These are phyloP conservation scores for Phallus indusiatus DNA, from an alignment of 768 basidiomycete species.

Conservation along the genomic window DNA sequence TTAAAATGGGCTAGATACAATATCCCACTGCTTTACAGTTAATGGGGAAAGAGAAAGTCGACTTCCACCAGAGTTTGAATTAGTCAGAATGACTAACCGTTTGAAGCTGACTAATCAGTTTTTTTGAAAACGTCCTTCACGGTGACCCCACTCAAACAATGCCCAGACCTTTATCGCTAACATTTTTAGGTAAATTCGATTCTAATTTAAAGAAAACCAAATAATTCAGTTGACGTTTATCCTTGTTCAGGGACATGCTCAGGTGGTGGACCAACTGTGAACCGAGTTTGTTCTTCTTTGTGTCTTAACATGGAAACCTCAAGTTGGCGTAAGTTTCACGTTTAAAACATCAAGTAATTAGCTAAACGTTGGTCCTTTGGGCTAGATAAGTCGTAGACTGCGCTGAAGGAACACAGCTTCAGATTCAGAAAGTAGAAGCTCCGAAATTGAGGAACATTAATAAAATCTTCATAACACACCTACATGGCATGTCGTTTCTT, in stretches of 20 bases:
- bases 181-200: constrained; percentile 68
- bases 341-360: not conserved
- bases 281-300: constrained; percentile 71
- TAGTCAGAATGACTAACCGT: too few species aligned
- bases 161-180: constrained; percentile 41
- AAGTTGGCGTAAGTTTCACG: constrained; percentile 52
- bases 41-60: too few species aligned
- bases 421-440: constrained; percentile 32
- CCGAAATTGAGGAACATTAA: constrained; percentile 39
- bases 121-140: too few species aligned
- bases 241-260: not conserved
- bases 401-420: constrained; percentile 69
- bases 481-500: constrained; percentile 49
- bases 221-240: not conserved
- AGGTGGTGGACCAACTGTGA: constrained; percentile 63
- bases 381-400: constrained; percentile 62
- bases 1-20: too few species aligned
- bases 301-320: constrained; percentile 51
- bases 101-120: too few species aligned
- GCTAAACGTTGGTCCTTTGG: not conserved
- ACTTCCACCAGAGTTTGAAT: too few species aligned
- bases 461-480: constrained; percentile 78
- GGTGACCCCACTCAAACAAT: constrained; percentile 16
- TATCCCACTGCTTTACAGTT: too few species aligned
- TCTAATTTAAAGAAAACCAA: not conserved